These are phyloP conservation scores for Chalciporus pseudorubinellus DNA, from an alignment of 768 basidiomycete species.

Conservation along the genomic window DNA sequence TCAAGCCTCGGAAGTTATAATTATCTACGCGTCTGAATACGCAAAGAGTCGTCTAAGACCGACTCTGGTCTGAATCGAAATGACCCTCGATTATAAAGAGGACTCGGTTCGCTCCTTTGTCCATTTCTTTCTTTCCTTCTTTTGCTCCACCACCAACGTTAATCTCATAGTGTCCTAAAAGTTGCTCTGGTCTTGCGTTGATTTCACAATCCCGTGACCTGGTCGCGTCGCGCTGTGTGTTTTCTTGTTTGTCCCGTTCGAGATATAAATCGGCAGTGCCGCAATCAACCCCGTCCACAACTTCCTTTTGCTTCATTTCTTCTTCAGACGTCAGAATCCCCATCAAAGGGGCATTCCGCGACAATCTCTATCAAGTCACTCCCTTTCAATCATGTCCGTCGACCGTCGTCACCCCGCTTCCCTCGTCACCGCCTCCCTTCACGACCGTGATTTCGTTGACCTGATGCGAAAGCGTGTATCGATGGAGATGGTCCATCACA, in stretches of 20 bases:
- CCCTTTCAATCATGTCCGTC: conserved; percentile 35
- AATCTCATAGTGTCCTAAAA: too few species aligned
- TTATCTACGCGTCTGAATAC: too few species aligned
- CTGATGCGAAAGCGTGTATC: conserved; percentile 79
- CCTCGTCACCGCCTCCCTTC: conserved; percentile 69
- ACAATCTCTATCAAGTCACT: conserved; percentile 34
- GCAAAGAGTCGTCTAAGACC: too few species aligned
- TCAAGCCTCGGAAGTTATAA: too few species aligned
- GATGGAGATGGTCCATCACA: conserved; percentile 80
- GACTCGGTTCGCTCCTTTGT: neutral
- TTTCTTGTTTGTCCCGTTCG: conserved; percentile 9
- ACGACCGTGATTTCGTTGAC: conserved; percentile 77
- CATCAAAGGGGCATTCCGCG: conserved; percentile 6
- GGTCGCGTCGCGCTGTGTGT: conserved; percentile 17
- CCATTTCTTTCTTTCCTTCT: neutral
- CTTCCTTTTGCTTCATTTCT: conserved; percentile 22
- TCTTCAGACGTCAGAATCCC: neutral
- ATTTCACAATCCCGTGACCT: conserved; percentile 32
- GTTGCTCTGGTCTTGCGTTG: conserved; percentile 5
- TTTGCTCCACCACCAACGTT: neutral
- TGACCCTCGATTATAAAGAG: neutral
- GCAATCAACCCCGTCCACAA: neutral
- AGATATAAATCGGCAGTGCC: conserved; percentile 9
- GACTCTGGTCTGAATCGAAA: neutral
- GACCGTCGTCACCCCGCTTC: conserved; percentile 70